Evolutionary conservation across 2,329 filamentous ascomycete genomes (phyloP), one percentile per base, ranked within the genome.

Genomic region (Bipolaris cookei): DNA sequence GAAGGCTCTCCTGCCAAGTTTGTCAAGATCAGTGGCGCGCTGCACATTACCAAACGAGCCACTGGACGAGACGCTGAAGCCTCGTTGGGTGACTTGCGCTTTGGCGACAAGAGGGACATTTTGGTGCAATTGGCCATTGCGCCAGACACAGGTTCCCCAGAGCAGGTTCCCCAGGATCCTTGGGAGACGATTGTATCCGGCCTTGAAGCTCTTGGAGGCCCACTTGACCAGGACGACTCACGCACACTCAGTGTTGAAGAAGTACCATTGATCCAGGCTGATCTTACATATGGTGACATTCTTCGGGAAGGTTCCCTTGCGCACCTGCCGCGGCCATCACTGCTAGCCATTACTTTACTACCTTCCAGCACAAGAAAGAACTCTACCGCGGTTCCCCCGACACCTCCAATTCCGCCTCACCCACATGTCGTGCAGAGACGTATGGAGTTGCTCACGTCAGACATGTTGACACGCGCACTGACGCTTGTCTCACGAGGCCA

Each of bases 131-230:
- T 99, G 5, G 91, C 93, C 28, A 97, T 99, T 65, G 83, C 91
- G 32, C 92, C 95, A 0, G 95, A 99, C 74, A 95, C 86, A 61
- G 83, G 89, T 1, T 84, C 86, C 0, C 90, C 92, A 59, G 95
- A 99, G 61, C 88, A 91, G 68, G 82, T 96, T 38, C 93, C 93
- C 6, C 91, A 97, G 71, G 95, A 99, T 72, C 89, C 93, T 0
- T 99, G 95, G 95, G 95, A 98, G 77, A 95, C 91, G 47, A 94
- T 99, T 58, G 92, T 99, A 18, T 98, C 95, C 4, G 94, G 94
- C 0, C 80, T 99, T 10, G 95, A 99, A 78, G 95, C 94, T 3
- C 85, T 99, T 2, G 92, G 95, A 20, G 95, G 94, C 1, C 87
- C 92, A 0, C 82, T 92, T 46, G 95, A 98, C 64, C 88, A 88